A percentile compares a stretch with the other conserved stretches of the same genome.
Conservation (phyloP, 75 land plant genomes). For the Gnetum montanum region DNA sequence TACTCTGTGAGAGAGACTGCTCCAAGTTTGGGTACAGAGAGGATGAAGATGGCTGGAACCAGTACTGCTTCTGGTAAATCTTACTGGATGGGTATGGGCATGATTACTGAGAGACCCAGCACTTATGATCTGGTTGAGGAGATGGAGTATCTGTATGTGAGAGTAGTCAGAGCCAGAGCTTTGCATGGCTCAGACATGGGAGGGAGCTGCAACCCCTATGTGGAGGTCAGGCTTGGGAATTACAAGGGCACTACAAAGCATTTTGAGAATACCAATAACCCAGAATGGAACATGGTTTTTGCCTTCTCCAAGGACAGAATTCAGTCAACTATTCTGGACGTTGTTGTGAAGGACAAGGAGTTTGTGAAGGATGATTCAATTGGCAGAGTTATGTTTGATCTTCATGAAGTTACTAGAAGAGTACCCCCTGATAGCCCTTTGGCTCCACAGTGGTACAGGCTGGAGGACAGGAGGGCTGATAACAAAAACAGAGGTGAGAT, state of each 20-base stretch:
- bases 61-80: slow-evolving; percentile 14
- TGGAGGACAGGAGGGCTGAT: slow-evolving; percentile 60
- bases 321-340: slow-evolving; percentile 52
- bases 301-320: slow-evolving; percentile 70
- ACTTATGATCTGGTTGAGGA: slow-evolving; percentile 88
- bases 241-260: slow-evolving; percentile 56
- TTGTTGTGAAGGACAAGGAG: slow-evolving; percentile 61
- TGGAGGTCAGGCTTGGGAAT: slow-evolving; percentile 66
- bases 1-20: slow-evolving; percentile 46
- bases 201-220: slow-evolving; percentile 65
- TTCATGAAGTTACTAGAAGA: slow-evolving; percentile 68
- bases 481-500: slow-evolving; percentile 56
- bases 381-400: slow-evolving; percentile 59
- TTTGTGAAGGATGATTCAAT: slow-evolving; percentile 62
- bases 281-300: slow-evolving; percentile 89
- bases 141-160: slow-evolving; percentile 60
- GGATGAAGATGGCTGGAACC: slow-evolving; percentile 18
- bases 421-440: slow-evolving; percentile 91
- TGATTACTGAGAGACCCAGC: slow-evolving; percentile 27
- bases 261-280: slow-evolving; percentile 43
- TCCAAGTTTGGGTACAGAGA: slow-evolving; percentile 39
- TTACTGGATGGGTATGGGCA: slow-evolving; percentile 23
- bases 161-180: slow-evolving; percentile 65
- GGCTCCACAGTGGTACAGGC: slow-evolving; percentile 89
- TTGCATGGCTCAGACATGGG: slow-evolving; percentile 33